Base-by-base conservation (phyloP, 768 basidiomycete species). In the Lactarius tabidus region DNA sequence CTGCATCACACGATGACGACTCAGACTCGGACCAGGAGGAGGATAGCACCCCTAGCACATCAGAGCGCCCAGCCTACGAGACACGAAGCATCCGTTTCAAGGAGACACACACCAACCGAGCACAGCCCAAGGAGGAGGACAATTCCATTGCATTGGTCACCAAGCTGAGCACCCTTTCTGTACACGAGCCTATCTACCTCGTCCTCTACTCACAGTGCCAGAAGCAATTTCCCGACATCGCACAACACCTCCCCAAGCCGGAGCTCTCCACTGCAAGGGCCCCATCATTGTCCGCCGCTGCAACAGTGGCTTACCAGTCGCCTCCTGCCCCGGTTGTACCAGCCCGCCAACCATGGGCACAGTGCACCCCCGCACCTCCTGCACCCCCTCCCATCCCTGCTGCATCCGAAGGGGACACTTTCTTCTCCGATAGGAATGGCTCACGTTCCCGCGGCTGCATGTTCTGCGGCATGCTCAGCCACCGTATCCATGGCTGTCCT, bases 1-100 rank as follows among this genome's bases (percentile, higher is more conserved):
- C 9, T 0, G 0, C 10, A 0, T 9, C 1, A 0, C 43, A 6
- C 10, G 39, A 39, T 17, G 2, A 2, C 3, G 17, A 39, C 39
- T 39, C 39, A 9, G 39, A 39, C 17, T 39, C 39, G 6, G 39
- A 39, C 6, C 17, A 18, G 39, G 39, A 39, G 39, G 39, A 39
- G 1, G 39, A 39, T 4, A 9, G 18, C 6, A 18, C 39, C 17
- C 39, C 8, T 3, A 33, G 33, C 8, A 8, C 39, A 6, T 9
- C 39, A 18, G 39, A 39, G 0, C 39, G 39, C 17, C 2, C 35
- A 9, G 5, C 38, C 2, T 57, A 57, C 17, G 57, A 38, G 12
- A 57, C 57, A 0, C 28, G 23, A 17, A 26, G 15, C 1, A 39
- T 41, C 6, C 23, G 28, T 18, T 41, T 41, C 23, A 26, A 41